Percentiles rank a stretch among this genome's conserved stretches.
Conservation (phyloP, 2,329 filamentous ascomycete genomes). For the Hortaea sp. region DNA sequence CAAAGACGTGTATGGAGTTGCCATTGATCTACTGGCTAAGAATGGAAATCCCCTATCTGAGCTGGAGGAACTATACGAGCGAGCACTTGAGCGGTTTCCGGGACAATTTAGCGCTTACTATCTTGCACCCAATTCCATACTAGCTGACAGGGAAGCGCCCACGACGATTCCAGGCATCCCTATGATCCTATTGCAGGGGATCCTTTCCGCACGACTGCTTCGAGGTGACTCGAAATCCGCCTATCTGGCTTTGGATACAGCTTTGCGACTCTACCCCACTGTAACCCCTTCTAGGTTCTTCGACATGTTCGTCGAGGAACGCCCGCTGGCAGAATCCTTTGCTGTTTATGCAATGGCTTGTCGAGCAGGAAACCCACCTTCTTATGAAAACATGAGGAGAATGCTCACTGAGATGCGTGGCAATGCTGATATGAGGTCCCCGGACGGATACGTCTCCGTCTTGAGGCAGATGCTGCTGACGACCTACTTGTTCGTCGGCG, state of each 20-base stretch:
- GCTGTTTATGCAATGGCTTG: slow-evolving; percentile 39
- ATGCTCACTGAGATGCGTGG: slow-evolving; percentile 25
- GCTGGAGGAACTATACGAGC: slow-evolving; percentile 36
- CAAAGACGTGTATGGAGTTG: slow-evolving; percentile 37
- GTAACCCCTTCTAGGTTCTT: slow-evolving; percentile 31
- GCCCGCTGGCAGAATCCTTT: slow-evolving; percentile 38
- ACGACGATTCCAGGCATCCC: slow-evolving; percentile 28
- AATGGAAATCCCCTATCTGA: slow-evolving; percentile 30
- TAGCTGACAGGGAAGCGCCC: slow-evolving; percentile 31
- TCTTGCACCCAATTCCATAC: slow-evolving; percentile 36
- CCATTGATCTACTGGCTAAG: slow-evolving; percentile 39
- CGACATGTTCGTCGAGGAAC: slow-evolving; percentile 34
- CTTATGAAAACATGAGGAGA: slow-evolving; percentile 20
- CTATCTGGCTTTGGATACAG: slow-evolving; percentile 42
- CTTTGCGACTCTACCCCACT: slow-evolving; percentile 37
- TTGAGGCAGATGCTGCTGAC: slow-evolving; percentile 32
- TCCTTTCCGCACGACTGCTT: slow-evolving; percentile 37
- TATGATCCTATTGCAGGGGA: slow-evolving; percentile 37
- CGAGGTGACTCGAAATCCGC: slow-evolving; percentile 37
- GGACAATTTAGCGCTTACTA: slow-evolving; percentile 38
- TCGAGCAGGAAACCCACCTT: slow-evolving; percentile 32
- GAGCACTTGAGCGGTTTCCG: slow-evolving; percentile 38
- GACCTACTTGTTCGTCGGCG: slow-evolving; percentile 32
- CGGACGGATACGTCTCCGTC: slow-evolving; percentile 7
- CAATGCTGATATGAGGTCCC: slow-evolving; percentile 8